Conservation (phyloP, 768 basidiomycete genomes). For the Phlebiopsis flavidoalba region DNA sequence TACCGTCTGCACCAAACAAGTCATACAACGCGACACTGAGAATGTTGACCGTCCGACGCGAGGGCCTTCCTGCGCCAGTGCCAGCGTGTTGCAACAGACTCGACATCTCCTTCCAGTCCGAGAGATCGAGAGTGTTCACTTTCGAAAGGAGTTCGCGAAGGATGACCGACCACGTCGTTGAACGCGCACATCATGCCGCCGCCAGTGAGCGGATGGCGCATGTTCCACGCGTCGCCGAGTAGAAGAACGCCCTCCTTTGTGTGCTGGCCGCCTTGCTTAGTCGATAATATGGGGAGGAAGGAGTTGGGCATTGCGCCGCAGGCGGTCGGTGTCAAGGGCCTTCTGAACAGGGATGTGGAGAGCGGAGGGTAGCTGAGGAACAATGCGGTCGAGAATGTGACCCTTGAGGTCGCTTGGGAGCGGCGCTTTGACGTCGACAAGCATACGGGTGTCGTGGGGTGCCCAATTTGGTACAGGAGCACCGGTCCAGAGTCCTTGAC, state of each 20-base stretch:
- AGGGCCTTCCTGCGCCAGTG: slow-evolving; percentile 84
- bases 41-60: slow-evolving; percentile 82
- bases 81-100: slow-evolving; percentile 60
- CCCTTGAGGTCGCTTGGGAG: slow-evolving; percentile 81
- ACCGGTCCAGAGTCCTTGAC: slow-evolving; percentile 83
- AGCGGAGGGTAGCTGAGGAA: slow-evolving; percentile 75
- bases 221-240: slow-evolving; percentile 96
- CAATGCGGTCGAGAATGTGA: slow-evolving; percentile 60
- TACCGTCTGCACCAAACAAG: slow-evolving; percentile 90
- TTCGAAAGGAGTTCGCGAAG: too few relatives aligned
- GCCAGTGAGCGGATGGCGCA: slow-evolving; percentile 97
- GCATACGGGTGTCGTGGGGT: slow-evolving; percentile 87
- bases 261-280: slow-evolving; percentile 48
- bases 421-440: slow-evolving; percentile 84
- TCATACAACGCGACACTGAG: slow-evolving; percentile 92
- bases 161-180: slow-evolving; percentile 73
- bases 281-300: slow-evolving; percentile 81
- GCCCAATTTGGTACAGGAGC: slow-evolving; percentile 88
- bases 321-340: slow-evolving; percentile 74
- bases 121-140: slow-evolving; percentile 47
- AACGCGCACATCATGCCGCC: slow-evolving; percentile 98
- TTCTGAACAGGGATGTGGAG: slow-evolving; percentile 60
- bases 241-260: slow-evolving; percentile 71
- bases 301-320: slow-evolving; percentile 95
- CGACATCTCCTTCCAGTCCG: slow-evolving; percentile 49